A percentile compares a stretch with the other conserved stretches of the same genome.
These are phyloP conservation scores for Bryoerythrophyllum caledonicum DNA, from an alignment of 225 moss, liverwort and hornwort species.

Conservation along the genomic window DNA sequence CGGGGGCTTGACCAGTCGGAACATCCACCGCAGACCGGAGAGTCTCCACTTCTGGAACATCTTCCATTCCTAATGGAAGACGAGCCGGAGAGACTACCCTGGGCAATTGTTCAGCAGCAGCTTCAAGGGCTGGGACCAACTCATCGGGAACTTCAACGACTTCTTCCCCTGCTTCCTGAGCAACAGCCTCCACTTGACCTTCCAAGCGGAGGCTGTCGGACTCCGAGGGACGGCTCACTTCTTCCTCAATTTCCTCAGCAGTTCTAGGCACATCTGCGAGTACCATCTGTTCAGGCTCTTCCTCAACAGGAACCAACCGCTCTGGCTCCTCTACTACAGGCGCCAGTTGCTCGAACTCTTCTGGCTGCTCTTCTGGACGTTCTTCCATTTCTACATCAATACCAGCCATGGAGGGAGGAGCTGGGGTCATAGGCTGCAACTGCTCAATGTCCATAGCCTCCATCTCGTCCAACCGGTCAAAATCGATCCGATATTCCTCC, in stretches of 20 bases:
- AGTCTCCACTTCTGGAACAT: constrained; percentile 80
- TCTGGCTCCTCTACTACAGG: constrained; percentile 50
- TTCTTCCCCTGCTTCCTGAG: constrained; percentile 36
- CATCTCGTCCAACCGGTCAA: constrained; percentile 91
- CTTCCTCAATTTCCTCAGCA: constrained; percentile 16
- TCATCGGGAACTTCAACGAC: constrained; percentile 50
- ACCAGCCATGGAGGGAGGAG: constrained; percentile 40
- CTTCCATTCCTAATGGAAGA: constrained; percentile 44
- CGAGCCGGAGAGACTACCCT: constrained; percentile 35
- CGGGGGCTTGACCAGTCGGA: constrained; percentile 55
- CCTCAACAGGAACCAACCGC: constrained; percentile 36
- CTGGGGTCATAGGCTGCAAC: constrained; percentile 60
- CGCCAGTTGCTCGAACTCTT: constrained; percentile 58
- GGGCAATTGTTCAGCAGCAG: constrained; percentile 48
- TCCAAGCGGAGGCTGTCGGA: too few species aligned
- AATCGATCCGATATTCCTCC: constrained; percentile 73
- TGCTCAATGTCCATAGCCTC: constrained; percentile 86
- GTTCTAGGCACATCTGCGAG: constrained; percentile 10
- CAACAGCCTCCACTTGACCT: constrained; percentile 21
- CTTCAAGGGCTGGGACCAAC: constrained; percentile 52
- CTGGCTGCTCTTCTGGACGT: constrained; percentile 36
- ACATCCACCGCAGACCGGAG: constrained; percentile 80
- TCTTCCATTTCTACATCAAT: constrained; percentile 57
- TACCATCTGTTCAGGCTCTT: constrained; percentile 25
- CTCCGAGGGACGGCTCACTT: constrained; percentile 2